These are phyloP conservation scores for Eleusine indica DNA, from an alignment of 176 grass and related monocot species.

Conservation along the genomic window DNA sequence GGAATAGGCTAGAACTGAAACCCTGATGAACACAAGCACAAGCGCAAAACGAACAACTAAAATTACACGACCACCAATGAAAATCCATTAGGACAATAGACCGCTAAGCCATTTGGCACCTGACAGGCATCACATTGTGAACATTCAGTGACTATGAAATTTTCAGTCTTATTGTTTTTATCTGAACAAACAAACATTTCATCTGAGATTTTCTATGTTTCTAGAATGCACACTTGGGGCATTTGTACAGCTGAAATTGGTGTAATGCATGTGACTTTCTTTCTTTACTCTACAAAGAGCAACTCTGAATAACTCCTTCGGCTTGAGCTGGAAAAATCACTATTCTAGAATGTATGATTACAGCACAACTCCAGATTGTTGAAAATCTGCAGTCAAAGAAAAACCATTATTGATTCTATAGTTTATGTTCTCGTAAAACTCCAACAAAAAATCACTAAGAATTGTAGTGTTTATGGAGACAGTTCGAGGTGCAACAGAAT, in stretches of 20 bases:
- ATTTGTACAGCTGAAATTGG: slow-evolving; percentile 24
- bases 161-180: slow-evolving; percentile 4
- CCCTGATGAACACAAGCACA: no score
- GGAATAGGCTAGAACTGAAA: no score
- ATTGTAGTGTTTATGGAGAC: background rate
- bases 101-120: background rate
- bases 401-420: slow-evolving; percentile 4
- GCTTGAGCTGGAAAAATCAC: slow-evolving; percentile 24
- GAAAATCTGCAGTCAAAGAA: slow-evolving; percentile 1
- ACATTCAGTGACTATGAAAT: background rate
- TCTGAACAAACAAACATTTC: slow-evolving; percentile 3
- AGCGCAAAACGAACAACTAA: no score
- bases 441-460: background rate
- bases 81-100: background rate
- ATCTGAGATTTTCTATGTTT: slow-evolving; percentile 31
- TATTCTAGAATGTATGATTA: background rate
- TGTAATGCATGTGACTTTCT: slow-evolving; percentile 3
- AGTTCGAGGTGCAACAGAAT: background rate
- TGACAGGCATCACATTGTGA: background rate
- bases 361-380: slow-evolving; percentile 8
- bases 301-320: background rate
- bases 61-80: background rate
- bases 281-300: slow-evolving; percentile 3
- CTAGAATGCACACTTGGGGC: slow-evolving; percentile 27
- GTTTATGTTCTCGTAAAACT: background rate